phyloP scores from a whole-genome alignment of 805 yeast species.

The Myxozyma geophila region DNA sequence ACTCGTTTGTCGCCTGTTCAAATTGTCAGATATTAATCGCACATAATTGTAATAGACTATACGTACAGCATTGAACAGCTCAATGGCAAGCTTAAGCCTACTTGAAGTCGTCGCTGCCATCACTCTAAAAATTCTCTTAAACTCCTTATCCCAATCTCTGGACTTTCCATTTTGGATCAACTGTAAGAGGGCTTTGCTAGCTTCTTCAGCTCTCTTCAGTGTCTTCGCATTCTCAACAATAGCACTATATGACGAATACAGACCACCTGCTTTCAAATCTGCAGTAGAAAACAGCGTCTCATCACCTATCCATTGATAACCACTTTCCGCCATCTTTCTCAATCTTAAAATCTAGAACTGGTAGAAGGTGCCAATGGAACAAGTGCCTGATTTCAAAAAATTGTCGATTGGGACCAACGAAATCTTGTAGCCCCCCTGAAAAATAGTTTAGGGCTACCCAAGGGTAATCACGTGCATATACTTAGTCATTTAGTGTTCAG shows the following conservation, averaged over 20 bases:
- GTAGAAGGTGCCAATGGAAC: no score
- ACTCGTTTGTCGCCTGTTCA: not conserved
- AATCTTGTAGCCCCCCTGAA: not conserved
- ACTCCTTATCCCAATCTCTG: not conserved
- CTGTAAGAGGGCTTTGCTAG: not conserved
- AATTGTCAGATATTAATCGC: not conserved
- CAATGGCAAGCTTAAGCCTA: not conserved
- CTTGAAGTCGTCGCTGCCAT: not conserved
- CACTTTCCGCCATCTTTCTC: not conserved
- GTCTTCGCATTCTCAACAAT: not conserved
- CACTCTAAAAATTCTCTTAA: not conserved
- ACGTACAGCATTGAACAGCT: conserved; percentile 5
- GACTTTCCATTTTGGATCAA: not conserved
- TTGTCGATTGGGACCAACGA: not conserved
- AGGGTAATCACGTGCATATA: not conserved
- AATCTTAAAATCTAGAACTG: not conserved
- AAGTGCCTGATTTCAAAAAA: not conserved
- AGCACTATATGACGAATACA: not conserved
- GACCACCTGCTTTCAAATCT: not conserved
- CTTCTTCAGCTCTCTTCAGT: not conserved
- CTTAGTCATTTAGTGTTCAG: not conserved
- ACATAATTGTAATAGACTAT: not conserved
- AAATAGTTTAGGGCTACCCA: no score
- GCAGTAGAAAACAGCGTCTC: not conserved
- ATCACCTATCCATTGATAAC: not conserved